Base-by-base conservation (phyloP, 2,329 filamentous ascomycete species). In the Tolypocladium tundrense region DNA sequence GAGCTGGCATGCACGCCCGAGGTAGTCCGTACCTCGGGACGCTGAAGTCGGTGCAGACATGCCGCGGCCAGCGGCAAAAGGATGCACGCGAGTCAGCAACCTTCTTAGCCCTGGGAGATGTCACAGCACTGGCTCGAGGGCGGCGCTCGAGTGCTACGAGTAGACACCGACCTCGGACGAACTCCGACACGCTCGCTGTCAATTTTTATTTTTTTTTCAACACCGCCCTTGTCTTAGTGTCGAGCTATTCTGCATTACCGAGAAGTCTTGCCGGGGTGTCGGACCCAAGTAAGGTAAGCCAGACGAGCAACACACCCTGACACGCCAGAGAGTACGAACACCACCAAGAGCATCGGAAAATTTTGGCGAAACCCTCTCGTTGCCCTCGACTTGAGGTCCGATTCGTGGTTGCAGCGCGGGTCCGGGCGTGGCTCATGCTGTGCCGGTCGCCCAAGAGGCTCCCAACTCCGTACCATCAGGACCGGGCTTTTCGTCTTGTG, bases 91-190 rank as follows among this genome's bases (percentile, higher is more conserved):
- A 54, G 39, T 54, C 53, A 54, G 53, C 40, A 33, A 42, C 24
- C 10, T 21, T 37, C 48, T 52, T 37, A 16, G 48, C 48, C 19
- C 7, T 13, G 24, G 19, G 13, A 37, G 31, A 37, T 21, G 31
- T 35, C 16, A 4, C 48, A 13, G 48, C 31, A 21, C 48, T 35
- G 48, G 48, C 31, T 31, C 11, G 33, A 33, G 27, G 9, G n/a
- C 4, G 48, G 19, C 11, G 48, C 16, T 37, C 19, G 48, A 21
- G 8, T 8, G 48, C 48, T 31, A 27, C 24, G 24, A 27, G 24
- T 27, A 35, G 48, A 21, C 19, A 21, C 60, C 54, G 58, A 61
- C 56, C 51, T 60, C 60, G 60, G 60, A 58, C 54, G 54, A 58
- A 54, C 48, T 57, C 56, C 54, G 56, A 56, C 54, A 53, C 43